A percentile compares a stretch with the other conserved stretches of the same genome.
These are phyloP conservation scores for Ascochyta rabiei DNA, from an alignment of 2,329 filamentous ascomycete genomes.

Conservation along the genomic window DNA sequence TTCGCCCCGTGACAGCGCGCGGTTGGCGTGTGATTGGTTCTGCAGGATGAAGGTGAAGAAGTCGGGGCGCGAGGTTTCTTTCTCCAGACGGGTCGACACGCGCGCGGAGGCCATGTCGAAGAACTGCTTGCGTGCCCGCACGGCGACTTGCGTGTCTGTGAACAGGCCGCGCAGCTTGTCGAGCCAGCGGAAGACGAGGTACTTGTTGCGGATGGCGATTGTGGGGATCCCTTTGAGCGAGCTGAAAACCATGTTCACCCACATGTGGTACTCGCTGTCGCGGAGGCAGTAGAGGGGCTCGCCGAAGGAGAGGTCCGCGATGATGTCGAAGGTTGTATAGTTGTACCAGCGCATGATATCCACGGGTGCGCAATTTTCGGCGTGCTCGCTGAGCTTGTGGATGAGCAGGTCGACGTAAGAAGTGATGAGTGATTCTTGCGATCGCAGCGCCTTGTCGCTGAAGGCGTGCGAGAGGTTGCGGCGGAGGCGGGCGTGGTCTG, in stretches of 20 bases:
- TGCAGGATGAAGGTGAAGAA: conserved; percentile 37
- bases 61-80: conserved; percentile 25
- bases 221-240: conserved; percentile 17
- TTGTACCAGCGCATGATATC: conserved; percentile 42
- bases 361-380: conserved; percentile 13
- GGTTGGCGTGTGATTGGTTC: conserved; percentile 23
- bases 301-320: conserved; percentile 40
- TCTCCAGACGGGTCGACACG: conserved; percentile 28
- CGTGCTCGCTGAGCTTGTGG: conserved; percentile 37
- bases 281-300: conserved; percentile 41
- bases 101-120: conserved; percentile 18
- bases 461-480: conserved; percentile 52
- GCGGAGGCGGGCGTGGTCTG: conserved; percentile 43
- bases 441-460: conserved; percentile 49
- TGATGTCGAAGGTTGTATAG: conserved; percentile 38
- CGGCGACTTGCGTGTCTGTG: conserved; percentile 4
- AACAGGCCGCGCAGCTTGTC: conserved; percentile 23
- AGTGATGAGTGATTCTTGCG: conserved; percentile 50
- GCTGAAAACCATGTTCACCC: conserved; percentile 33
- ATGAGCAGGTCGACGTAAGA: conserved; percentile 50
- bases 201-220: conserved; percentile 23
- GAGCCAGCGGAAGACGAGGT: conserved; percentile 24
- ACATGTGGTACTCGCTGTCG: conserved; percentile 36
- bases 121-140: conserved; percentile 26
- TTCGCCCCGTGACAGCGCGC: conserved; percentile 34